Evolutionary conservation across 1,284 basidiomycete genomes (phyloP).

Genomic region (Coriolopsis trogii): DNA sequence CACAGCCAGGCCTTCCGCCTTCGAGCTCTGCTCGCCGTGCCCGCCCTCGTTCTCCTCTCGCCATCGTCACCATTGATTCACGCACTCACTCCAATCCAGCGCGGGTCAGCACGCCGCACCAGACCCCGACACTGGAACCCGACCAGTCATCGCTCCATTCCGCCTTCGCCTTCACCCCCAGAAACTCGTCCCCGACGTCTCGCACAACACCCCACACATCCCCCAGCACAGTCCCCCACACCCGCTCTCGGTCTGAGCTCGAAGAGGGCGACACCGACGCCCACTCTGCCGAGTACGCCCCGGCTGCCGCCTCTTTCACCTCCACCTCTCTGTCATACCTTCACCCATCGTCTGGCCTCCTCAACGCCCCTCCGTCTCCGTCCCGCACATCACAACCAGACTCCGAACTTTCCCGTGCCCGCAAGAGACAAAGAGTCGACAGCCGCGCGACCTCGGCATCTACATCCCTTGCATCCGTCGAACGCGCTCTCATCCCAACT

Average conservation of each 20-base stretch:
- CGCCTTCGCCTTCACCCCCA: slow-evolving; percentile 31
- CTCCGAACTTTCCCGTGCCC: slow-evolving; percentile 19
- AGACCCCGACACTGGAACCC: slow-evolving; percentile 50
- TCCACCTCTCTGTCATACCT: slow-evolving; percentile 30
- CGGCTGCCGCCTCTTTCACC: slow-evolving; percentile 24
- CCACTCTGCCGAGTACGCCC: slow-evolving; percentile 26
- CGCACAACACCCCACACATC: slow-evolving; percentile 25
- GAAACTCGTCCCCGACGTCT: slow-evolving; percentile 26
- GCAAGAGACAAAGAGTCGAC: slow-evolving; percentile 72
- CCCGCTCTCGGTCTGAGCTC: slow-evolving; percentile 62
- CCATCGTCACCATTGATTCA: slow-evolving; percentile 69
- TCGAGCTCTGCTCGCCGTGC: slow-evolving; percentile 20
- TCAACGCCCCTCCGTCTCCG: slow-evolving; percentile 21
- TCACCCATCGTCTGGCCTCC: slow-evolving; percentile 28
- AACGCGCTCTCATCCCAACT: slow-evolving; percentile 34
- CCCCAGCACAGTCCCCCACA: slow-evolving; percentile 57
- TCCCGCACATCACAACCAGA: slow-evolving; percentile 10
- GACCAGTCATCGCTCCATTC: slow-evolving; percentile 33
- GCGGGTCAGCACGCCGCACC: slow-evolving; percentile 51
- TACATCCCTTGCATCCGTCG: slow-evolving; percentile 30
- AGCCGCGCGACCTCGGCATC: slow-evolving; percentile 36
- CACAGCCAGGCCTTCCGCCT: slow-evolving; percentile 10
- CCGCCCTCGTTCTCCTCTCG: slow-evolving; percentile 12
- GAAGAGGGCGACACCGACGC: slow-evolving; percentile 53
- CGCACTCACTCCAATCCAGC: slow-evolving; percentile 54